phyloP scores from a whole-genome alignment of 371 early-diverging fungal genomes.

The Saksenaea vasiformis region DNA sequence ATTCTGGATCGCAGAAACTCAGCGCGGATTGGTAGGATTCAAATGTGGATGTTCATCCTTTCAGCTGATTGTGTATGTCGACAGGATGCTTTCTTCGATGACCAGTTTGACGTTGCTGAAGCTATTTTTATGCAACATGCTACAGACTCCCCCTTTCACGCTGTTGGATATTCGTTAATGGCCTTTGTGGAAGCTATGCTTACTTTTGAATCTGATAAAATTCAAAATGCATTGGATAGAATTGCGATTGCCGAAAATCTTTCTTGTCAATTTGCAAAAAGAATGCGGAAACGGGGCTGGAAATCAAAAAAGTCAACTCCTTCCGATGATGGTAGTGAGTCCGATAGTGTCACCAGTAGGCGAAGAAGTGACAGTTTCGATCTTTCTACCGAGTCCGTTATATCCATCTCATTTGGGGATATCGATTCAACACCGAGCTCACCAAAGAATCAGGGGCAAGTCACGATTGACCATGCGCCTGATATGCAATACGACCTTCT shows the following conservation, averaged over 20 bases:
- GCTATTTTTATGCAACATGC: constrained; percentile 40
- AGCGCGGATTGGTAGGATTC: constrained; percentile 45
- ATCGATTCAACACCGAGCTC: background rate
- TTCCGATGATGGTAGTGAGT: background rate
- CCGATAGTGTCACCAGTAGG: background rate
- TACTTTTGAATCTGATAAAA: constrained; percentile 40
- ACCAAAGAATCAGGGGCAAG: background rate
- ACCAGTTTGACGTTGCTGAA: constrained; percentile 47
- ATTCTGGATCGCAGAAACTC: constrained; percentile 48
- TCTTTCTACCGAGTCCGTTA: background rate
- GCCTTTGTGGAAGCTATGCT: constrained; percentile 56
- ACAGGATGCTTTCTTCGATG: constrained; percentile 52
- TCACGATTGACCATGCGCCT: background rate
- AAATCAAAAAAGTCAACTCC: constrained; percentile 2
- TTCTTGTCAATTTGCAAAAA: constrained; percentile 34
- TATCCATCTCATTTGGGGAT: constrained; percentile 5
- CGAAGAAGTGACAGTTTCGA: constrained; percentile 1
- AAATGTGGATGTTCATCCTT: constrained; percentile 3
- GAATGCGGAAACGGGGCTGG: constrained; percentile 28
- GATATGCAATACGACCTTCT: constrained; percentile 43
- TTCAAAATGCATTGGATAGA: constrained; percentile 39
- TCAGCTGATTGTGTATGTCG: background rate
- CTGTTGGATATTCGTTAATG: constrained; percentile 49
- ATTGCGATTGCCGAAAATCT: constrained; percentile 42
- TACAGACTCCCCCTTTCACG: constrained; percentile 50